Percentiles rank a stretch among this genome's conserved stretches.
Evolutionary conservation across 345 rosid genomes (phyloP).

Genomic region (Eucalyptus grandis): DNA sequence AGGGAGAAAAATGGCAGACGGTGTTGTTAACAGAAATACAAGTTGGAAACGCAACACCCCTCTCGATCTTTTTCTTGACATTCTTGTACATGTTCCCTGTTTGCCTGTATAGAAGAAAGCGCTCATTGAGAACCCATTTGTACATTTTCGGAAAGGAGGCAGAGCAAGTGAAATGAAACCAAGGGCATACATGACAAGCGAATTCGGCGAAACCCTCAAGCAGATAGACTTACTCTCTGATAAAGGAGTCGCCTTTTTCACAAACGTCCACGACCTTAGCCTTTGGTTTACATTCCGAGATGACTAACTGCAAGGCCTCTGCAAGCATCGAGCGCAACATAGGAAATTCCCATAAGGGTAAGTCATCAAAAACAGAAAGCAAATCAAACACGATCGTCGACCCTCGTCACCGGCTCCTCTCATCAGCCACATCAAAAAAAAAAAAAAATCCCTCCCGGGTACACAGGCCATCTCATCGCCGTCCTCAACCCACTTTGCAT

Average conservation of each 20-base stretch:
- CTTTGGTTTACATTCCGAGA: constrained; percentile 73
- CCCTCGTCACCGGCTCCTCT: neutral
- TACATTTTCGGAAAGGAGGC: neutral
- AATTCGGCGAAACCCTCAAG: neutral
- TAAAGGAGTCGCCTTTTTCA: constrained; percentile 77
- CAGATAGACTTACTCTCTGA: constrained; percentile 61
- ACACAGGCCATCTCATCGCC: neutral
- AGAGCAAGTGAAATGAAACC: neutral
- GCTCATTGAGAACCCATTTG: neutral
- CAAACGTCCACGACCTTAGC: constrained; percentile 85
- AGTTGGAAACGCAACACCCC: constrained; percentile 95
- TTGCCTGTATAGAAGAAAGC: constrained; percentile 34
- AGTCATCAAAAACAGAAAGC: neutral
- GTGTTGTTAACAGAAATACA: constrained; percentile 86
- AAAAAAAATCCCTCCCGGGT: neutral
- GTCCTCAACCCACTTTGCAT: neutral
- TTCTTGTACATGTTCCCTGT: constrained; percentile 88
- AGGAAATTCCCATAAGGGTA: neutral
- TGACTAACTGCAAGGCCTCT: constrained; percentile 83
- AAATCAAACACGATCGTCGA: neutral
- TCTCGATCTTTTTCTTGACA: constrained; percentile 82
- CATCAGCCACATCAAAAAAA: neutral
- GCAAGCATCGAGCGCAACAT: neutral
- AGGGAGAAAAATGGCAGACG: constrained; percentile 84
- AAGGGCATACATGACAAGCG: neutral